Percentiles rank a stretch among this genome's conserved stretches.
Evolutionary conservation across 345 rosid species (phyloP).

Genomic region (Cochlearia excelsa): DNA sequence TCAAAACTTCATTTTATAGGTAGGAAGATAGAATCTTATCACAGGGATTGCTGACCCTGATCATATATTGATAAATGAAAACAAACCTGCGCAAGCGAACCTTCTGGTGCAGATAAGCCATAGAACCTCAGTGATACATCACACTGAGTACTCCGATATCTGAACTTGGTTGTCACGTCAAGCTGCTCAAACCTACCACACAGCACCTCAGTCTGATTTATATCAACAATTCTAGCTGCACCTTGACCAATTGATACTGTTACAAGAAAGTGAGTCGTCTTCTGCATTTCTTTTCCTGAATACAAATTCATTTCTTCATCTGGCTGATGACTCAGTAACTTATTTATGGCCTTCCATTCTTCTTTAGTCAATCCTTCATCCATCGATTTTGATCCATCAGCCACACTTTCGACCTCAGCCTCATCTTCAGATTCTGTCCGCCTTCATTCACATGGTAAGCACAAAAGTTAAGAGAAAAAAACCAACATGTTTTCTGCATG

Average conservation of each 20-base stretch:
- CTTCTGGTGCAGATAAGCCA: constrained; percentile 97
- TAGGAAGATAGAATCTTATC: constrained; percentile 8
- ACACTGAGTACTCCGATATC: constrained; percentile 65
- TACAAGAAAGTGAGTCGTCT: constrained; percentile 70
- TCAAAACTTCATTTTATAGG: constrained; percentile 26
- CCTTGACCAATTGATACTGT: constrained; percentile 78
- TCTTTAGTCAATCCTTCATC: constrained; percentile 85
- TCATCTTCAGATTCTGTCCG: constrained; percentile 54
- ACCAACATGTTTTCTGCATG: not conserved
- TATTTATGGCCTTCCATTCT: constrained; percentile 94
- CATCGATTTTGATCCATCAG: constrained; percentile 44
- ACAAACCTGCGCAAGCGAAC: constrained; percentile 96
- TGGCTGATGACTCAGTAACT: constrained; percentile 83
- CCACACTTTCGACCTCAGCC: constrained; percentile 40
- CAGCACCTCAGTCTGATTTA: constrained; percentile 66
- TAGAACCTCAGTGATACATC: constrained; percentile 77
- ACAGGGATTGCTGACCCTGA: constrained; percentile 9
- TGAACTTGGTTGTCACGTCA: constrained; percentile 73
- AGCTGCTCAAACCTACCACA: constrained; percentile 96
- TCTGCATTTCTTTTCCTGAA: constrained; percentile 80
- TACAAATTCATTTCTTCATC: constrained; percentile 62
- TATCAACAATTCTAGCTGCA: constrained; percentile 76
- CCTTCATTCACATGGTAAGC: constrained; percentile 46
- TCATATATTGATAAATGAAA: constrained; percentile 13
- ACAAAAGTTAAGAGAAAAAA: constrained; percentile 21